Percentiles rank a stretch among this genome's conserved stretches.
Evolutionary conservation across 2,329 filamentous ascomycete genomes (phyloP).

Genomic region (Shiraia sp.): DNA sequence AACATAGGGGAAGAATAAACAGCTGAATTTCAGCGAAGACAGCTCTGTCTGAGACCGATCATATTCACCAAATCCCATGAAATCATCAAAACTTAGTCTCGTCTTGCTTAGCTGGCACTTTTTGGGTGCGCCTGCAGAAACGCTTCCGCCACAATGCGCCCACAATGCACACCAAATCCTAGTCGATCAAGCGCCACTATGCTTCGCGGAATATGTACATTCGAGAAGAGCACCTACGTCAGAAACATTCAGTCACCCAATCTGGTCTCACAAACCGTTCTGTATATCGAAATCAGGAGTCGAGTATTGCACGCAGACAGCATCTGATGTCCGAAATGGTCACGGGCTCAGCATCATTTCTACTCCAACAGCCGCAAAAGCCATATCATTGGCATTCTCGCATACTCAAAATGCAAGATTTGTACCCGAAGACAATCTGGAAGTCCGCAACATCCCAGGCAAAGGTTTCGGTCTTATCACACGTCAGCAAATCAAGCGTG

Average conservation of each 20-base stretch:
- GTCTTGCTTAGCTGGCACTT: slow-evolving; percentile 7
- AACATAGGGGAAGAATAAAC: slow-evolving; percentile 8
- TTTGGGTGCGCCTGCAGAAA: slow-evolving; percentile 4
- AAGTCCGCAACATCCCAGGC: slow-evolving; percentile 19
- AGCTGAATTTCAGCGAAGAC: slow-evolving; percentile 4
- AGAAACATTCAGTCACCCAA: slow-evolving; percentile 4
- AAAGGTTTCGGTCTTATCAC: slow-evolving; percentile 31
- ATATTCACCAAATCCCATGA: slow-evolving; percentile 10
- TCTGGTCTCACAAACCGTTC: slow-evolving; percentile 18
- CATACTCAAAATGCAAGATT: slow-evolving; percentile 1
- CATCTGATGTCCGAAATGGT: slow-evolving; percentile 10
- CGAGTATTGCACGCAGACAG: slow-evolving; percentile 25
- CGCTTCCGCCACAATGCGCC: slow-evolving; percentile 10
- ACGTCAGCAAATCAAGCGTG: slow-evolving; percentile 13
- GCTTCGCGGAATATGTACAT: slow-evolving; percentile 2
- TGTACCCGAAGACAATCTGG: slow-evolving; percentile 5
- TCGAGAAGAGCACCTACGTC: not conserved
- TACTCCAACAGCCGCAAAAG: slow-evolving; percentile 17
- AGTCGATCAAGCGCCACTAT: slow-evolving; percentile 11
- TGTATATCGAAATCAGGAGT: slow-evolving; percentile 14
- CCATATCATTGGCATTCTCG: slow-evolving; percentile 13
- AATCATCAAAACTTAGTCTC: slow-evolving; percentile 4
- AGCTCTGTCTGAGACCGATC: slow-evolving; percentile 3
- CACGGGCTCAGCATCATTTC: slow-evolving; percentile 26
- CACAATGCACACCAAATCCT: slow-evolving; percentile 11